Evolutionary conservation across 257 asterid genomes (phyloP).

Genomic region (Petunia axillaris): DNA sequence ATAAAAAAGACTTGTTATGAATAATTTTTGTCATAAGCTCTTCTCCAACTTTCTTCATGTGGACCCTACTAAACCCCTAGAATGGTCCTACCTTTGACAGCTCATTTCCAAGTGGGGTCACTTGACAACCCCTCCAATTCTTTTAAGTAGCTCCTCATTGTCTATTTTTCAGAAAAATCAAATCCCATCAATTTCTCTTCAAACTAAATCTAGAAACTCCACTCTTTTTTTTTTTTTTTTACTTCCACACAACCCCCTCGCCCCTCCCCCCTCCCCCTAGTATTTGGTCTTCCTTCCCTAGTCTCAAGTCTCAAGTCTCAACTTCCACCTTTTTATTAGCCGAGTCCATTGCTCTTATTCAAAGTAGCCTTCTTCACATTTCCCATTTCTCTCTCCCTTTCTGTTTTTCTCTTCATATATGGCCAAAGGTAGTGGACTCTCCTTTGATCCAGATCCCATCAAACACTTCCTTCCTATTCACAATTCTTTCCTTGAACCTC

Average conservation of each 20-base stretch:
- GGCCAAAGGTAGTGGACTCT: constrained; percentile 91
- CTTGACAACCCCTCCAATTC: neutral
- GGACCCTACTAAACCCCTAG: constrained; percentile 27
- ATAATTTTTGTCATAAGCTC: neutral
- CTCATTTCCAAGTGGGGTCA: constrained; percentile 17
- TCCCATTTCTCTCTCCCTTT: constrained; percentile 30
- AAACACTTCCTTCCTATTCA: constrained; percentile 29
- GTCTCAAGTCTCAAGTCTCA: constrained; percentile 57
- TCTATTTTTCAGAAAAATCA: constrained; percentile 23
- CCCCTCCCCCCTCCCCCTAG: constrained; percentile 14
- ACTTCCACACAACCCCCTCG: neutral
- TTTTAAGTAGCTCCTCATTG: neutral
- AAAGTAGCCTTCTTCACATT: constrained; percentile 37
- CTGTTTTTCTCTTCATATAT: constrained; percentile 48
- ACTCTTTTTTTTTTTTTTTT: neutral
- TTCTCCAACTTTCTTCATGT: constrained; percentile 27
- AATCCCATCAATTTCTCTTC: constrained; percentile 54
- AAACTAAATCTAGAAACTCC: constrained; percentile 37
- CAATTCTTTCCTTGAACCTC: constrained; percentile 25
- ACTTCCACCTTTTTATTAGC: constrained; percentile 57
- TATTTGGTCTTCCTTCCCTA: constrained; percentile 52
- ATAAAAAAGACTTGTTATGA: neutral
- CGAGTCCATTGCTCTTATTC: constrained; percentile 65
- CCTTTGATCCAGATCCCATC: constrained; percentile 84
- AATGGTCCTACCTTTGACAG: constrained; percentile 28